Conservation (phyloP, 2,329 filamentous ascomycete genomes). For the Xylariaceae sp. region DNA sequence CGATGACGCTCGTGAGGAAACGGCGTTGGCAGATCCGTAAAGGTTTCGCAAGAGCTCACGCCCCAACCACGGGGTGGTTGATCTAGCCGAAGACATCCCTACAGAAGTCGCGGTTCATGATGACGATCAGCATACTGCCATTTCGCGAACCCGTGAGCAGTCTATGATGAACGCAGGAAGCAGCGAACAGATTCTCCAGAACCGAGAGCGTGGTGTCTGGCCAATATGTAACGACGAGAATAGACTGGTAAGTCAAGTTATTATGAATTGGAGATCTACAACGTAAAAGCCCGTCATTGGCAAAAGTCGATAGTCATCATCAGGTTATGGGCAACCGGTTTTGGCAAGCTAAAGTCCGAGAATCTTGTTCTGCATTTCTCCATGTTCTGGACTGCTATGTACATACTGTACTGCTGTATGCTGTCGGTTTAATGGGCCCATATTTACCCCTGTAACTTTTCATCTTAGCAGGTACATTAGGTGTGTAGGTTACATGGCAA, state of each 20-base stretch:
- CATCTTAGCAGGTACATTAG: no score
- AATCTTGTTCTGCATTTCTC: constrained; percentile 2
- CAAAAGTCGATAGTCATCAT: constrained; percentile 10
- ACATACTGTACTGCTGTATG: no score
- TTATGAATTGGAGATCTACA: constrained; percentile 1
- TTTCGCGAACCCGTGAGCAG: constrained; percentile 10
- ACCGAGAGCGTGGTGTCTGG: no score
- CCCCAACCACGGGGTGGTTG: constrained; percentile 27
- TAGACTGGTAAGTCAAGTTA: not conserved
- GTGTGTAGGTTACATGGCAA: no score
- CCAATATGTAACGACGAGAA: no score
- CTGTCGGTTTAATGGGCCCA: no score
- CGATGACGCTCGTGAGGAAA: constrained; percentile 22
- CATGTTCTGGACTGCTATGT: no score
- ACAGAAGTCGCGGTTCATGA: constrained; percentile 24
- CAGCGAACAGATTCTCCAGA: no score
- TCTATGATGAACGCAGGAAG: constrained; percentile 1
- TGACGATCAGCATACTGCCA: constrained; percentile 18
- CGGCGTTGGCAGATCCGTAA: constrained; percentile 25
- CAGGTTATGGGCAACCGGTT: constrained; percentile 1
- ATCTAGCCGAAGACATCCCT: constrained; percentile 32
- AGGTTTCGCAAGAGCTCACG: constrained; percentile 28
- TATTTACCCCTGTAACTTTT: not conserved
- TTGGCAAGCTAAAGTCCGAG: constrained; percentile 14
- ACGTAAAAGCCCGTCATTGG: constrained; percentile 27